Conservation (phyloP, 768 basidiomycete genomes). For the Podaxis sp. region DNA sequence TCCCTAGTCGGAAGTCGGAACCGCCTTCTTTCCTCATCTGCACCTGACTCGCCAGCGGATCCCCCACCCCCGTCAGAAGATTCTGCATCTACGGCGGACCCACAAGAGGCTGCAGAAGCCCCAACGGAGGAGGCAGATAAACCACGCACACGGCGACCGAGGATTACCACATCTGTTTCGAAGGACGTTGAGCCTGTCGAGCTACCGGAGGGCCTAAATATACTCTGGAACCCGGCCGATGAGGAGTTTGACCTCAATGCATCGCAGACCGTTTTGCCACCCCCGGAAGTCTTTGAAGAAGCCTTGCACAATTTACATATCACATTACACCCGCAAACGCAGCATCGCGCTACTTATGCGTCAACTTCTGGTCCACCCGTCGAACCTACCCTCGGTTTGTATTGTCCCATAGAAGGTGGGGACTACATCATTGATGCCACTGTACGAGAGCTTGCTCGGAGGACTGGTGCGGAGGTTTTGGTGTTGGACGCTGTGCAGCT, state of each 20-base stretch:
- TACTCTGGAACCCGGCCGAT: slow-evolving; percentile 63
- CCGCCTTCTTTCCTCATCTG: slow-evolving; percentile 6
- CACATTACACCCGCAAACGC: slow-evolving; percentile 78
- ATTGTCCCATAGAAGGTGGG: slow-evolving; percentile 85
- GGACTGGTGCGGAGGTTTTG: slow-evolving; percentile 77
- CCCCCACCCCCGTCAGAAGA: slow-evolving; percentile 15
- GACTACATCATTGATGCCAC: slow-evolving; percentile 81
- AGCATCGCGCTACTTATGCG: slow-evolving; percentile 67
- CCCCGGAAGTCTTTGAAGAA: slow-evolving; percentile 74
- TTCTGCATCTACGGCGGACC: slow-evolving; percentile 18
- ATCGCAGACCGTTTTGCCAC: slow-evolving; percentile 49
- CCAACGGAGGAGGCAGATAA: slow-evolving; percentile 43
- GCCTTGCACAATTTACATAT: slow-evolving; percentile 75
- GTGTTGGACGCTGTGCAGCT: slow-evolving; percentile 83
- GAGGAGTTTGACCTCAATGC: slow-evolving; percentile 32
- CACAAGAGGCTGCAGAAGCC: slow-evolving; percentile 21
- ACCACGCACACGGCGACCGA: slow-evolving; percentile 39
- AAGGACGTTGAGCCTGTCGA: slow-evolving; percentile 46
- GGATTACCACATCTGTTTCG: slow-evolving; percentile 25
- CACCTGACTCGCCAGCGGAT: slow-evolving; percentile 17
- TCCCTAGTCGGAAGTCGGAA: slow-evolving; percentile 17
- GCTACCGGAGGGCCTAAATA: slow-evolving; percentile 55
- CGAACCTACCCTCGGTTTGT: slow-evolving; percentile 84
- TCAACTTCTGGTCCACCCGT: slow-evolving; percentile 51
- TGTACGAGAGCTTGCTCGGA: slow-evolving; percentile 72